Evolutionary conservation across 139 green algal genomes (phyloP), one percentile per base, ranked within the genome.

Genomic region (Eudorina sp.): DNA sequence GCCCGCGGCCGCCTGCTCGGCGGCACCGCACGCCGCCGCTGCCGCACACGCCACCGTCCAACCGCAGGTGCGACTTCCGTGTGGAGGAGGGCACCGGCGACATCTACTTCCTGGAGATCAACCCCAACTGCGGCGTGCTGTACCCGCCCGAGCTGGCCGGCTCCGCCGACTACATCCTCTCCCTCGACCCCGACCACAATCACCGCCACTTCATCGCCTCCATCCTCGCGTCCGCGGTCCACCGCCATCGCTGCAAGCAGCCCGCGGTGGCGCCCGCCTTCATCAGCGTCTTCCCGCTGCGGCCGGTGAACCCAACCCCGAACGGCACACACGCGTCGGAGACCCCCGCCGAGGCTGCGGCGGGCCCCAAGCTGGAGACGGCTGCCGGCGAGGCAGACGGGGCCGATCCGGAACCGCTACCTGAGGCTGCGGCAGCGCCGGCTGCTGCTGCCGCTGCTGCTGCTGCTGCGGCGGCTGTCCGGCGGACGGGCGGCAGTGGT

Each of bases 31-130:
- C 6, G 18, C 58, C 58, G 58, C 58, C 13, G 51, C 51, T 16
- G 51, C 51, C 13, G 51, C 51, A 13, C 51, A 13, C 13, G 60
- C 60, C 14, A 29, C 60, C 60, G n/a, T 16, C 36, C 18, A 48
- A 46, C 31, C 2, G 29, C 77, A 84, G 77, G 53, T 84, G 77
- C 18, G 77, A 84, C 53, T 84, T 84, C 53, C 77, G 77, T 3
- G 77, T 84, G 45, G 38, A 72, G 23, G 18, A 34, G 2, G 13
- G 16, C 14, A 48, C 34, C 29, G 88, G 88, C 60, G 38, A 85
- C 1, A 76, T 91, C 21, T 86, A 80, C 53, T 84, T 91, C 25
- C 74, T 91, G 73, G 88, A 91, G 73, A 91, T 91, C 74, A 91
- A 91, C 62, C 82, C 88, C 46, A 91, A 91, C 82, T 89, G 82